Base-by-base conservation (phyloP, 116 monocot genomes). In the Zostera marina region DNA sequence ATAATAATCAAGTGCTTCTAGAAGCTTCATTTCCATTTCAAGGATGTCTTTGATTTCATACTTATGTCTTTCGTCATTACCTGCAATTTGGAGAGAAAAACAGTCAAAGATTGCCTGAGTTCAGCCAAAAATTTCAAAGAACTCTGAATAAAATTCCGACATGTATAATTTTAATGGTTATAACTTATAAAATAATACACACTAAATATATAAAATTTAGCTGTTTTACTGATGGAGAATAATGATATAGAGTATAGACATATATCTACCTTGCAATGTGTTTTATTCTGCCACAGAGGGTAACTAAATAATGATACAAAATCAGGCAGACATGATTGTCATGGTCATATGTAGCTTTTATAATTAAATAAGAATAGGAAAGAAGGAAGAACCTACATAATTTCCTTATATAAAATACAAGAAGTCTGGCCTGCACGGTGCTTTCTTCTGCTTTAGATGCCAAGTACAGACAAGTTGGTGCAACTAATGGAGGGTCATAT, bases 1-100 rank as follows among this genome's bases (percentile, higher is more conserved):
- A 72, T 98, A 98, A 74, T 89, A 98, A 62, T 98, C 96, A 70
- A 98, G 86, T 40, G 96, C 96, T 71, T 98, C 96, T 55, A 98
- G 76, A 66, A 98, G 82, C 60, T 86, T 98, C 96, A 98, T 98
- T 77, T 98, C 96, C 89, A 90, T 98, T 70, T 98, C 96, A 68
- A 98, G 96, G 49, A 98, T 98, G 26, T 90, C 90, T 73, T 98
- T 98, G 59, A 89, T 79, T 79, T 98, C 96, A 73, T 73, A 89
- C 1, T 72, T 76, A 54, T 86, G 85, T 23, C 74, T 98, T 19
- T 98, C 89, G 83, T 90, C 96, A 23, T 56, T 24, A 54, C 74
- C 96, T 89, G 68, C 48, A 61, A 20, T 47, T 54, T 41, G 21
- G 25, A 63, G 15, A 53, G 44, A 61, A 42, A 46, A 8, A 45